Conservation (phyloP, 306 rosid genomes). For the Inga leiocalycina region DNA sequence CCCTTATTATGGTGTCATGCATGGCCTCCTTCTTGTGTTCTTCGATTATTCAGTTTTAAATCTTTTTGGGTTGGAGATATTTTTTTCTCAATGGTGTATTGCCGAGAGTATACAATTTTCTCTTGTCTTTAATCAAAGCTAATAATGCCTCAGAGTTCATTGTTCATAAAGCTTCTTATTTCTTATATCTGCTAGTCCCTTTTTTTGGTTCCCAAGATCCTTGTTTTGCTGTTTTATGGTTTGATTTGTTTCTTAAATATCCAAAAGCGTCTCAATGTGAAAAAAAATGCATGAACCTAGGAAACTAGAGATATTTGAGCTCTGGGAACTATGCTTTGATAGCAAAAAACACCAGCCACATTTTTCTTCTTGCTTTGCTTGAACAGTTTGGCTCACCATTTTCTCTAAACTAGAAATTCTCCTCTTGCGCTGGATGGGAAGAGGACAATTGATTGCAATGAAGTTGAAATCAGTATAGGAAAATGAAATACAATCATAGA, state of each 20-base stretch:
- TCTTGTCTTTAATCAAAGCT: not conserved
- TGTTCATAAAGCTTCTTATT: not conserved
- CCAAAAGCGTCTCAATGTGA: not conserved
- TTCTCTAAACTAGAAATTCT: not conserved
- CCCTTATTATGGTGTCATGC: slow-evolving; percentile 5
- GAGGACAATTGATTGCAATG: not conserved
- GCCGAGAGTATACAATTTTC: not conserved
- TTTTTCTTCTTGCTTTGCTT: slow-evolving; percentile 15
- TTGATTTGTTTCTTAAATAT: not conserved
- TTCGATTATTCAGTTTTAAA: not conserved
- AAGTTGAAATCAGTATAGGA: not conserved
- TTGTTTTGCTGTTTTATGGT: not conserved
- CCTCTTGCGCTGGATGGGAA: not conserved
- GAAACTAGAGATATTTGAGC: not conserved
- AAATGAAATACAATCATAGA: not conserved
- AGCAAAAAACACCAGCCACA: not conserved
- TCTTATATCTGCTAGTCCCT: not conserved
- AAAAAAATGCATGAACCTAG: not conserved
- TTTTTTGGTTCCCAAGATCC: not conserved
- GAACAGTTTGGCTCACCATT: slow-evolving; percentile 5
- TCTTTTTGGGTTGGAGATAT: not conserved
- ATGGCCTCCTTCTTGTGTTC: slow-evolving; percentile 1
- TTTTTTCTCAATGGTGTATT: not conserved
- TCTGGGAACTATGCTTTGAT: not conserved
- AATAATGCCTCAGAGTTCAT: not conserved